A percentile compares a stretch with the other conserved stretches of the same genome.
phyloP scores from a whole-genome alignment of 1,139 yeast species.

The Blastobotrys malaysiensis region DNA sequence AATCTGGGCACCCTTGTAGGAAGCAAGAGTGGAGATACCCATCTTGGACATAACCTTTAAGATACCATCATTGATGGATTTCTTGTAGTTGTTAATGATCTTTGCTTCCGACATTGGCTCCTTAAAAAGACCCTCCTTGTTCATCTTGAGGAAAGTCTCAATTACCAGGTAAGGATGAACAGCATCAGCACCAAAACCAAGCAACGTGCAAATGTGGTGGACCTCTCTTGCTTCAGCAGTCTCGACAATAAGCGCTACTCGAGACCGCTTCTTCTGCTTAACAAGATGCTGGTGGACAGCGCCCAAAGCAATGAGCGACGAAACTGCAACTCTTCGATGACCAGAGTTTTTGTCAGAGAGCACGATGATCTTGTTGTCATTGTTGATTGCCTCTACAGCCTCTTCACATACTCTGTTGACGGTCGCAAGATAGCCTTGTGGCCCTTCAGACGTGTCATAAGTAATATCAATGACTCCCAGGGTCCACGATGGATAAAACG shows the following conservation, averaged over 20 bases:
- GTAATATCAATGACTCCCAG: constrained; percentile 81
- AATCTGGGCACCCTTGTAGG: constrained; percentile 97
- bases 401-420: constrained; percentile 83
- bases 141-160: constrained; percentile 83
- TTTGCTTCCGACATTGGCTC: constrained; percentile 50
- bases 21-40: constrained; percentile 97
- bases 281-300: constrained; percentile 97
- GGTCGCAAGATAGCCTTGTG: constrained; percentile 77
- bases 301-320: constrained; percentile 92
- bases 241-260: constrained; percentile 85
- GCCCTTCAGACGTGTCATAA: constrained; percentile 77
- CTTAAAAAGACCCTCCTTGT: constrained; percentile 68
- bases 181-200: constrained; percentile 98
- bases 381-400: constrained; percentile 80
- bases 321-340: constrained; percentile 65
- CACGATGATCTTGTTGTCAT: constrained; percentile 65
- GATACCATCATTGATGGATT: constrained; percentile 83
- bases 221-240: constrained; percentile 98
- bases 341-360: constrained; percentile 66
- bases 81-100: constrained; percentile 70
- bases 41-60: constrained; percentile 97
- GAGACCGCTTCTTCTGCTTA: constrained; percentile 92
- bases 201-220: constrained; percentile 88
- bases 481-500: constrained; percentile 82
- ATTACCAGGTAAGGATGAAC: constrained; percentile 89